Evolutionary conservation across 1,284 basidiomycete genomes (phyloP).

Genomic region (Coriolopsis trogii): DNA sequence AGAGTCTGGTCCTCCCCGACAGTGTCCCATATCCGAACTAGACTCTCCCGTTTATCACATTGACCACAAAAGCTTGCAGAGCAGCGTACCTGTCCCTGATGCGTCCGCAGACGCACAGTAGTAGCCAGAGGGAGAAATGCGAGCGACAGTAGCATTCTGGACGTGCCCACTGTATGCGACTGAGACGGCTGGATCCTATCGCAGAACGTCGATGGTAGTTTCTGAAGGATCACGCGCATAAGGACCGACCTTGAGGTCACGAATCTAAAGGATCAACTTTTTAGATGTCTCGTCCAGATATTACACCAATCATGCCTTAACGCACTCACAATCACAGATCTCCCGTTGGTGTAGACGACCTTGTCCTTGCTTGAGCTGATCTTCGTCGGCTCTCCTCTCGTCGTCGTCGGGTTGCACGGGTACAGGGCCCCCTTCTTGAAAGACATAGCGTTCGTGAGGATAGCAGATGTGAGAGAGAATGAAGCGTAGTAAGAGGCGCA

Average conservation of each 20-base stretch:
- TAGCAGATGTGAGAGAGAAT: background rate
- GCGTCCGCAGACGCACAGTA: conserved; percentile 92
- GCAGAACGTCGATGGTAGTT: background rate
- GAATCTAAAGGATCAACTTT: conserved; percentile 44
- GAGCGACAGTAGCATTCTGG: conserved; percentile 86
- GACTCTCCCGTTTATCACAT: background rate
- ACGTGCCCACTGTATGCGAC: conserved; percentile 80
- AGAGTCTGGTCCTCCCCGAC: conserved; percentile 86
- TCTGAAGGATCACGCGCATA: background rate
- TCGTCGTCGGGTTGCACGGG: conserved; percentile 76
- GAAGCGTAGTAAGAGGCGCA: background rate
- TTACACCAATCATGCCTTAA: background rate
- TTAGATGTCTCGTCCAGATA: background rate
- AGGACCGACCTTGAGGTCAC: conserved; percentile 56
- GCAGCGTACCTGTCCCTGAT: conserved; percentile 68
- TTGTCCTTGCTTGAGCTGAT: conserved; percentile 84
- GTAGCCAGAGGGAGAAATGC: conserved; percentile 92
- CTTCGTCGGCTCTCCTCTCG: conserved; percentile 79
- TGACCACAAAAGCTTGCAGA: background rate
- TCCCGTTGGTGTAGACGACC: conserved; percentile 86
- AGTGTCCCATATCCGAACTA: conserved; percentile 94
- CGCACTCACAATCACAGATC: conserved; percentile 78
- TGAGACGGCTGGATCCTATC: conserved; percentile 59
- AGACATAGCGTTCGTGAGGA: conserved; percentile 46
- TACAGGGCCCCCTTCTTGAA: conserved; percentile 60